Evolutionary conservation across 108 stramenopile species (phyloP), one percentile per base, ranked within the genome.

Genomic region (Fragilaria crotonensis): DNA sequence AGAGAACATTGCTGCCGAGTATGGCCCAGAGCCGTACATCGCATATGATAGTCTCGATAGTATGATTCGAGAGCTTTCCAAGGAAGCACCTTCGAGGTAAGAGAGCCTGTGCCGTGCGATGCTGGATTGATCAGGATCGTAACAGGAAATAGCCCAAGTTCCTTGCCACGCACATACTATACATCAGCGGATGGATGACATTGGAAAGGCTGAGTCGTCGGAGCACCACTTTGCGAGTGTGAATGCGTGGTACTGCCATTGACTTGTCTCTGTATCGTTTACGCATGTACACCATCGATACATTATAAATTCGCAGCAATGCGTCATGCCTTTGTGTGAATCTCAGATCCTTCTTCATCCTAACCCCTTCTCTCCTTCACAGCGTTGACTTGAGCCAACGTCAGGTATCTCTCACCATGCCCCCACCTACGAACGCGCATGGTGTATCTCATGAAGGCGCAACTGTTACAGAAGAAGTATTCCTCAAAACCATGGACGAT

Each of bases 361-460:
- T 50, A 14, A 0, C 50, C 45, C 27, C 20, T 60, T 0, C 49
- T 27, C 23, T 30, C 20, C 25, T 1, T 11, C n/a, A n/a, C n/a
- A 91, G 90, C 25, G 85, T 75, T 49, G 83, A 86, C 66, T 48
- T 79, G 47, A 75, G 59, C 55, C 64, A 68, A 45, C 86, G 93
- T 17, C 76, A 81, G 30, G 83, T 90, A 11, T 90, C 89, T 19
- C 72, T 94, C 56, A 87, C 93, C 33, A 83, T 83, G 18, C 93
- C 93, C n/a, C 84, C 93, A 14, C 93, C 83, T 46, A 94, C 93
- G 48, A 86, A 89, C 66, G 72, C 80, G 11, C 79, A 75, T 33
- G 93, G 93, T 33, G 64, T 73, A 46, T n/a, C 81, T 78, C 48
- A 94, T 97, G 45, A 73, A 4, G 36, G 14, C 11, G 36, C 36